Percentiles rank a stretch among this genome's conserved stretches.
phyloP scores from a whole-genome alignment of 148 eudicot genomes.

The Silene conica region DNA sequence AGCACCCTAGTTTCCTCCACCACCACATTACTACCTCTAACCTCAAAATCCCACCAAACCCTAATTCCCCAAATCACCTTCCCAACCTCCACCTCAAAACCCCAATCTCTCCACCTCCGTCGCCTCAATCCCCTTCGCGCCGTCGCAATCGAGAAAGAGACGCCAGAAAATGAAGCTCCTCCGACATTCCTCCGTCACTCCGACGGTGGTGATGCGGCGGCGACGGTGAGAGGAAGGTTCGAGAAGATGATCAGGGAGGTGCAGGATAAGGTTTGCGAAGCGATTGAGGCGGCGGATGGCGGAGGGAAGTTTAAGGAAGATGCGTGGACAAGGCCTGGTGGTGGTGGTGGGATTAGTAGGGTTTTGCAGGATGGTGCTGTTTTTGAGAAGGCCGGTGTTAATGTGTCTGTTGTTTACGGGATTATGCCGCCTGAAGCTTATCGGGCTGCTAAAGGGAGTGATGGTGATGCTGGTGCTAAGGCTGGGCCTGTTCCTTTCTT shows the following conservation, averaged over 20 bases:
- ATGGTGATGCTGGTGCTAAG: conserved; percentile 39
- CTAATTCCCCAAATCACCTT: conserved; percentile 6
- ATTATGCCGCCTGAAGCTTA: conserved; percentile 98
- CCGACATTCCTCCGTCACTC: conserved; percentile 61
- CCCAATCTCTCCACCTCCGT: background rate
- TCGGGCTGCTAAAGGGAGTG: conserved; percentile 65
- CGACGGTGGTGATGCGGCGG: conserved; percentile 28
- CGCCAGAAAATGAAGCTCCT: conserved; percentile 58
- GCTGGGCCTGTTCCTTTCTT: conserved; percentile 88
- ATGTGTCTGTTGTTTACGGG: conserved; percentile 83
- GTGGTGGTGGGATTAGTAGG: conserved; percentile 96
- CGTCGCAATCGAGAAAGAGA: conserved; percentile 65
- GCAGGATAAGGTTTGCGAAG: conserved; percentile 64
- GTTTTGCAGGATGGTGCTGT: conserved; percentile 83
- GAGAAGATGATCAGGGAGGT: conserved; percentile 86
- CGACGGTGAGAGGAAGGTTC: conserved; percentile 57
- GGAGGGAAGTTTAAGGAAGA: conserved; percentile 82
- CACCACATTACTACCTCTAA: background rate
- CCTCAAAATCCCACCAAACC: conserved; percentile 6
- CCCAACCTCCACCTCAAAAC: background rate
- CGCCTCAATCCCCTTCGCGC: conserved; percentile 12
- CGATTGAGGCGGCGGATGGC: conserved; percentile 70
- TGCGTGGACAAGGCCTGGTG: conserved; percentile 87
- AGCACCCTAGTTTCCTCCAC: conserved; percentile 18
- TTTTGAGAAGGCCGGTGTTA: conserved; percentile 90